These are phyloP conservation scores for Colletotrichum trifolii DNA, from an alignment of 2,329 filamentous ascomycete species.

Conservation along the genomic window DNA sequence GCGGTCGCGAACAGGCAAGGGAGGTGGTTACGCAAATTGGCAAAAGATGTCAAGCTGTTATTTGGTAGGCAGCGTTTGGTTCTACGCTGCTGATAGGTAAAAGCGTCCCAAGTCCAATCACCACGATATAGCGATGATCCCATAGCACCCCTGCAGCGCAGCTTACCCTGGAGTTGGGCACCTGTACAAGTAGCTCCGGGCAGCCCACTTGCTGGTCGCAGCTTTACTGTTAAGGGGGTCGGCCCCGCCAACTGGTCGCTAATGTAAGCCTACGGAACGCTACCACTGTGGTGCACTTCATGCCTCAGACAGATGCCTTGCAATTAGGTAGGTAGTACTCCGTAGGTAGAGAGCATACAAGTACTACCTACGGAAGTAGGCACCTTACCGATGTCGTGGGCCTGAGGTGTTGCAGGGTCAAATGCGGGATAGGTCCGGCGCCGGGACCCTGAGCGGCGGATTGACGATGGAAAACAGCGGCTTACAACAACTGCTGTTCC, in stretches of 20 bases:
- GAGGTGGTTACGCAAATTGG: background rate
- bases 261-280: no score
- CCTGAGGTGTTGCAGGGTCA: background rate
- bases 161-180: slow-evolving; percentile 12
- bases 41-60: slow-evolving; percentile 26
- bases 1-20: background rate
- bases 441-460: slow-evolving; percentile 34
- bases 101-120: slow-evolving; percentile 31
- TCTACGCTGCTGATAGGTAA: slow-evolving; percentile 35
- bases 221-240: background rate
- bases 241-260: no score
- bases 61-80: slow-evolving; percentile 30
- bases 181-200: slow-evolving; percentile 5
- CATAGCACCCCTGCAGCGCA: slow-evolving; percentile 28
- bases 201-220: slow-evolving; percentile 18
- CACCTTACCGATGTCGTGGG: no score
- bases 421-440: slow-evolving; percentile 28
- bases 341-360: no score
- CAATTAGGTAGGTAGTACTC: no score
- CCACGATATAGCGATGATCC: slow-evolving; percentile 29
- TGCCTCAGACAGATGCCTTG: no score
- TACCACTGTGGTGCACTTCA: no score
- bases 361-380: no score
- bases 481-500: slow-evolving; percentile 37
- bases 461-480: slow-evolving; percentile 37